Evolutionary conservation across 257 asterid genomes (phyloP).

Genomic region (Solanum paucissectum): DNA sequence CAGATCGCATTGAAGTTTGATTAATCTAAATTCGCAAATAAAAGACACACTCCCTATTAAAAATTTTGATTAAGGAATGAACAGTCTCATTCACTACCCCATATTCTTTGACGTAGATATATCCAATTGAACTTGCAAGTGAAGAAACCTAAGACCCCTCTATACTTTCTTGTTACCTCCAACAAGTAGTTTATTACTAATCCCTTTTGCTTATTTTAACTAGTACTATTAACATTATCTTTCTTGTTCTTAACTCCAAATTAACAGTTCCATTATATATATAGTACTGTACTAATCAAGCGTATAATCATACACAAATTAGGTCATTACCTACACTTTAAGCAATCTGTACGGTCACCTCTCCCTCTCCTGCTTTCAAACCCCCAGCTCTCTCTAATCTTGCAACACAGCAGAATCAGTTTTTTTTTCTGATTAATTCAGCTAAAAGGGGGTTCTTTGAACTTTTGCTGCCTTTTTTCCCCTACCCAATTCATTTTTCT

Average conservation of each 20-base stretch:
- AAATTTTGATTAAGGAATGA: no score
- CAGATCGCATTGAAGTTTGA: rapidly evolving
- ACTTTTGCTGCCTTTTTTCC: neutral
- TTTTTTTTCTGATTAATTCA: neutral
- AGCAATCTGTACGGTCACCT: conserved; percentile 1
- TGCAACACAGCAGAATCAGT: neutral
- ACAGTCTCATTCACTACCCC: neutral
- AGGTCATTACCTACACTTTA: conserved; percentile 2
- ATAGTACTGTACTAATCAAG: neutral
- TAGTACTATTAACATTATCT: neutral
- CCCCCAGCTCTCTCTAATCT: neutral
- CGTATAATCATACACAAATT: neutral
- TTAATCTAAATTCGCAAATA: no score
- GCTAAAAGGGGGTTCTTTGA: neutral
- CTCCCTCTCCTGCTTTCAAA: neutral
- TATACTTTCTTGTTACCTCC: neutral
- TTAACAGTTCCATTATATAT: neutral
- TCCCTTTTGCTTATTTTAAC: neutral
- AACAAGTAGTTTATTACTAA: neutral
- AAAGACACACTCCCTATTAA: no score
- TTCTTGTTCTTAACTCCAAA: neutral
- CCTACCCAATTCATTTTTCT: neutral
- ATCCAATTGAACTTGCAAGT: neutral
- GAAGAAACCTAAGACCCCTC: neutral
- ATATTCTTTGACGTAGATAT: rapidly evolving